Evolutionary conservation across 805 yeast genomes (phyloP).

Genomic region (Metschnikowia corniflorae): DNA sequence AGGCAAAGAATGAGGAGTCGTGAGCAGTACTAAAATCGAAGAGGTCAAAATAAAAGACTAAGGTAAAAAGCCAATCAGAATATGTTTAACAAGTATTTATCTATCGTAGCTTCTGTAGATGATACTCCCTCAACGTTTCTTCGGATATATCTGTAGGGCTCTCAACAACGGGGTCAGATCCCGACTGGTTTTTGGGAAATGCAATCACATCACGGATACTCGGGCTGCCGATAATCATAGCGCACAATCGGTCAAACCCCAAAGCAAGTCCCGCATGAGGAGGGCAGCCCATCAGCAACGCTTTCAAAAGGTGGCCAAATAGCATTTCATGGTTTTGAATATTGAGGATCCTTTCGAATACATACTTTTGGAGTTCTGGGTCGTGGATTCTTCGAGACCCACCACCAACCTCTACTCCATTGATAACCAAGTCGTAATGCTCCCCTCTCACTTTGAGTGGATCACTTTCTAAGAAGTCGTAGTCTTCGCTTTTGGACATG

Average conservation of each 20-base stretch:
- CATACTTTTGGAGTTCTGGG: conserved; percentile 66
- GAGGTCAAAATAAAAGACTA: neutral
- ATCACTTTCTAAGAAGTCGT: conserved; percentile 45
- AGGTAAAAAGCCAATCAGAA: too few relatives aligned
- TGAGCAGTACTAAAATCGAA: conserved; percentile 11
- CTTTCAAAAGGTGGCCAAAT: conserved; percentile 83
- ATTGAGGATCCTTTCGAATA: conserved; percentile 61
- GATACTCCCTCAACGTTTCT: conserved; percentile 52
- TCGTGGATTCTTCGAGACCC: conserved; percentile 96
- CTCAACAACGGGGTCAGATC: conserved; percentile 82
- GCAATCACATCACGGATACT: conserved; percentile 93
- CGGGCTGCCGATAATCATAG: conserved; percentile 74
- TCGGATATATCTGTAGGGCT: conserved; percentile 70
- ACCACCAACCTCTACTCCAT: conserved; percentile 96
- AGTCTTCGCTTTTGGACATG: conserved; percentile 75
- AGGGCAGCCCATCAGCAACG: conserved; percentile 89
- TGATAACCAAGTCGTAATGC: conserved; percentile 90
- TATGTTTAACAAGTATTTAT: too few relatives aligned
- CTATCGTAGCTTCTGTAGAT: conserved; percentile 27
- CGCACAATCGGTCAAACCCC: conserved; percentile 90
- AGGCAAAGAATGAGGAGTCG: conserved; percentile 11
- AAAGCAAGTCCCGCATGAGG: conserved; percentile 98
- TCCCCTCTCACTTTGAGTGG: conserved; percentile 77
- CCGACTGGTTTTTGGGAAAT: conserved; percentile 89
- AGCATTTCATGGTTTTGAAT: conserved; percentile 56